Conservation (phyloP, 768 basidiomycete genomes). For the Phanerochaete carnosa region DNA sequence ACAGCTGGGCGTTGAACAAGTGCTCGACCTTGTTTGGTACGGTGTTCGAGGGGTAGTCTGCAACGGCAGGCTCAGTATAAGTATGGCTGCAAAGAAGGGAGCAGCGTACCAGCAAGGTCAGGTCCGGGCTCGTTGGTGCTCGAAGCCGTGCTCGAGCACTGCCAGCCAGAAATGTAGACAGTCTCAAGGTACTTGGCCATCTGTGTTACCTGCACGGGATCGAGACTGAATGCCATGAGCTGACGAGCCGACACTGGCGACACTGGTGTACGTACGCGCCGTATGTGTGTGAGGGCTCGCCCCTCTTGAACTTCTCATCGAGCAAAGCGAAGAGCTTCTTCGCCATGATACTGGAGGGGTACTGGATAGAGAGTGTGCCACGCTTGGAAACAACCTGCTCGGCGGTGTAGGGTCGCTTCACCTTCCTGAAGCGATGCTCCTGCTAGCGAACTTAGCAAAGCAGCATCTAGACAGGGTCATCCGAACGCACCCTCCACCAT, state of each 20-base stretch:
- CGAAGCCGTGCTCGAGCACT: conserved; percentile 90
- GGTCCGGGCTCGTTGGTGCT: conserved; percentile 96
- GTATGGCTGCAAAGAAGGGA: background rate
- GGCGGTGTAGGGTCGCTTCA: conserved; percentile 90
- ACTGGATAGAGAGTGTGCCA: conserved; percentile 80
- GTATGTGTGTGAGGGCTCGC: conserved; percentile 91
- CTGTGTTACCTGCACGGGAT: conserved; percentile 96
- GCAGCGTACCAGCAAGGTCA: conserved; percentile 84
- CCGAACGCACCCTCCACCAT: conserved; percentile 81
- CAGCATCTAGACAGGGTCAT: background rate
- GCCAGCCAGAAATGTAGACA: conserved; percentile 97
- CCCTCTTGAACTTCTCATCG: conserved; percentile 68
- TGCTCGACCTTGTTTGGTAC: conserved; percentile 99
- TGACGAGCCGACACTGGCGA: background rate
- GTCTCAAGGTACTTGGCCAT: conserved; percentile 99
- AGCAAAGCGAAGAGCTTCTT: conserved; percentile 85
- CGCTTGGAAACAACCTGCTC: conserved; percentile 92
- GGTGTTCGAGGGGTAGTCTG: conserved; percentile 98
- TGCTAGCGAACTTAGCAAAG: conserved; percentile 28
- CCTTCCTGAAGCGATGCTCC: conserved; percentile 83
- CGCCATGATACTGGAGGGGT: conserved; percentile 80
- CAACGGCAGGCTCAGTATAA: background rate
- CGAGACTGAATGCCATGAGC: conserved; percentile 59
- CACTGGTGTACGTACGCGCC: conserved; percentile 76
- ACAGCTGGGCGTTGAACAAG: conserved; percentile 95